Evolutionary conservation across 2,329 filamentous ascomycete genomes (phyloP).

Genomic region (Ceratocystis cacaofunesta): DNA sequence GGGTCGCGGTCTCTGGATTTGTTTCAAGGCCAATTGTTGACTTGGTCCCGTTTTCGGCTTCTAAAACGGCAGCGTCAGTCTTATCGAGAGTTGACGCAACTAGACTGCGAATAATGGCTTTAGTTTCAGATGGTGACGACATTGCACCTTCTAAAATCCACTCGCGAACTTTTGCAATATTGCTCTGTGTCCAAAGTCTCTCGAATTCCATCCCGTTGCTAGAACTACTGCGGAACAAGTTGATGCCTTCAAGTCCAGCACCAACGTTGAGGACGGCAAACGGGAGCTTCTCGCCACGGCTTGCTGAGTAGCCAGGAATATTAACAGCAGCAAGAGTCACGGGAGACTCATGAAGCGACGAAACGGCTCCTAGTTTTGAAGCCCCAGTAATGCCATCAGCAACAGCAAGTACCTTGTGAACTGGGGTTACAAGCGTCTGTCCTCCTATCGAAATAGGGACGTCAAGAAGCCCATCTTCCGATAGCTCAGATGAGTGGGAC

Average conservation of each 20-base stretch:
- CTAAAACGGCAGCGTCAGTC: constrained; percentile 35
- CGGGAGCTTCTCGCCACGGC: constrained; percentile 26
- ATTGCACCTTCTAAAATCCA: constrained; percentile 44
- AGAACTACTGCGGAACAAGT: constrained; percentile 52
- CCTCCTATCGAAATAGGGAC: constrained; percentile 4
- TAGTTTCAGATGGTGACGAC: constrained; percentile 35
- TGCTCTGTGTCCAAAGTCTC: constrained; percentile 57
- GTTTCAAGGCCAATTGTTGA: constrained; percentile 24
- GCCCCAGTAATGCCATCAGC: constrained; percentile 58
- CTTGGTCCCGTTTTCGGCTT: constrained; percentile 31
- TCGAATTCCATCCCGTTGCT: constrained; percentile 59
- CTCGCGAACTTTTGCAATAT: constrained; percentile 45
- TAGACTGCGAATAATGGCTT: constrained; percentile 50
- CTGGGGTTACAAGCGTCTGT: constrained; percentile 41
- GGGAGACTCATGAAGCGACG: constrained; percentile 26
- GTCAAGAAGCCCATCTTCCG: constrained; percentile 55
- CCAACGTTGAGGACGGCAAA: constrained; percentile 49
- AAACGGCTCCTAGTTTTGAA: constrained; percentile 34
- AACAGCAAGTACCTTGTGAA: constrained; percentile 67
- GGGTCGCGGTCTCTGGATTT: constrained; percentile 25
- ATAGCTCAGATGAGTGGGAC: constrained; percentile 24
- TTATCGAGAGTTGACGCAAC: constrained; percentile 51
- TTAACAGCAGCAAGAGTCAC: constrained; percentile 44
- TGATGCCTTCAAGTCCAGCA: constrained; percentile 47
- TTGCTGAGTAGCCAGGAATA: constrained; percentile 31